These are phyloP conservation scores for Exophiala phaeomuriformis DNA, from an alignment of 2,329 filamentous ascomycete genomes.

Conservation along the genomic window DNA sequence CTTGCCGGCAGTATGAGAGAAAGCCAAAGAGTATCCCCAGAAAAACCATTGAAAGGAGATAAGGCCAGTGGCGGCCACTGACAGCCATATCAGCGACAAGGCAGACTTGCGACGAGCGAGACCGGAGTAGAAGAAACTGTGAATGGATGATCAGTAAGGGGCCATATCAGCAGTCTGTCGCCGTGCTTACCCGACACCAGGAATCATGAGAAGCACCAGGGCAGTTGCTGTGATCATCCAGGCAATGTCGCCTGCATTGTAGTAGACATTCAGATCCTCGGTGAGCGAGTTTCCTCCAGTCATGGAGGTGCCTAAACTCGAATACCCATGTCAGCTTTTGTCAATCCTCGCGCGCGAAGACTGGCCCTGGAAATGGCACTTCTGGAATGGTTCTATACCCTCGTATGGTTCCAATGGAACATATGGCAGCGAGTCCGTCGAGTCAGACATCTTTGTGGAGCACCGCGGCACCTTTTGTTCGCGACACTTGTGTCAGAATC, in stretches of 20 bases:
- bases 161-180: background rate
- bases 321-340: slow-evolving; percentile 32
- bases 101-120: slow-evolving; percentile 84
- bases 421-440: slow-evolving; percentile 19
- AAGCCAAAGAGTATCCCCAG: slow-evolving; percentile 81
- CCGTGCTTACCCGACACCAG: slow-evolving; percentile 61
- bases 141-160: slow-evolving; percentile 9
- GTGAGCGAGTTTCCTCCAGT: slow-evolving; percentile 60
- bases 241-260: slow-evolving; percentile 74
- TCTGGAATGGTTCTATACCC: slow-evolving; percentile 5
- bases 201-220: slow-evolving; percentile 85
- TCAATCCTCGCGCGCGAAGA: background rate
- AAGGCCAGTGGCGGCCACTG: slow-evolving; percentile 71
- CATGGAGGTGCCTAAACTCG: slow-evolving; percentile 43
- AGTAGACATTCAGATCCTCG: slow-evolving; percentile 75
- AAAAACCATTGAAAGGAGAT: slow-evolving; percentile 92
- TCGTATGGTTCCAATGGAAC: slow-evolving; percentile 20
- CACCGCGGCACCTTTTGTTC: no score
- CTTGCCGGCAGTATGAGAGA: slow-evolving; percentile 66
- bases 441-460: slow-evolving; percentile 31
- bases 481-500: no score
- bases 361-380: background rate
- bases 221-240: slow-evolving; percentile 72
- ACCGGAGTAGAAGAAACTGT: slow-evolving; percentile 84
- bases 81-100: slow-evolving; percentile 76